Evolutionary conservation across 257 asterid species (phyloP).

Genomic region (Penstemon davidsonii): DNA sequence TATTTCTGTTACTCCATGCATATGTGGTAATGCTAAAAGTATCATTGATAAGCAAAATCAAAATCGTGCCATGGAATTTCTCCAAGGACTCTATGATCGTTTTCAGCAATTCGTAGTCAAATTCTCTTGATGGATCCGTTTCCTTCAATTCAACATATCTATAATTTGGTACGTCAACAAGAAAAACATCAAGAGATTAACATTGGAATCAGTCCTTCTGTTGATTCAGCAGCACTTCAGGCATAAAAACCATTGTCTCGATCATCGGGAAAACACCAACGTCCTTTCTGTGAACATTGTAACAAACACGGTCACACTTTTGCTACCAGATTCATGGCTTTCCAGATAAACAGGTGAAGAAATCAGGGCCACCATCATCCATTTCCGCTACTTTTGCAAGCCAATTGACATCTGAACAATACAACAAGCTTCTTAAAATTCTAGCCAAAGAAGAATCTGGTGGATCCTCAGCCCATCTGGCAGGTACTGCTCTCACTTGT

Average conservation of each 20-base stretch:
- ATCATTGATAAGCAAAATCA: too few relatives aligned
- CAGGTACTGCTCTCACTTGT: conserved; percentile 4
- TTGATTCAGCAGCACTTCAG: background rate
- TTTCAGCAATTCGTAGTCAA: too few relatives aligned
- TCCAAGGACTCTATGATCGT: too few relatives aligned
- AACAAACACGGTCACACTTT: background rate
- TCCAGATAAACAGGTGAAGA: conserved; percentile 6
- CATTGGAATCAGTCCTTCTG: background rate
- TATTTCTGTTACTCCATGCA: too few relatives aligned
- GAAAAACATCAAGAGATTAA: conserved; percentile 3
- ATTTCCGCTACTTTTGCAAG: background rate
- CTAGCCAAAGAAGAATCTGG: conserved; percentile 4
- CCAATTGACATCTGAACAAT: background rate
- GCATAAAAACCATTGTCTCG: background rate
- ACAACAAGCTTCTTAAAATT: background rate
- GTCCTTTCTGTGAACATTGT: background rate
- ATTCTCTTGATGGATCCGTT: background rate
- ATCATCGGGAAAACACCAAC: background rate
- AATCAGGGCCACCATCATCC: background rate
- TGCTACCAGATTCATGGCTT: conserved; percentile 2
- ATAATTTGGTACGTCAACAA: background rate
- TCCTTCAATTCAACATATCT: background rate
- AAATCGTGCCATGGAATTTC: too few relatives aligned
- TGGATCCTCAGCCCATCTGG: conserved; percentile 12
- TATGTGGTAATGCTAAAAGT: too few relatives aligned